A percentile compares a stretch with the other conserved stretches of the same genome.
Conservation (phyloP, 192 early-diverging fungal species). For the Gaertneriomyces semiglobifer region DNA sequence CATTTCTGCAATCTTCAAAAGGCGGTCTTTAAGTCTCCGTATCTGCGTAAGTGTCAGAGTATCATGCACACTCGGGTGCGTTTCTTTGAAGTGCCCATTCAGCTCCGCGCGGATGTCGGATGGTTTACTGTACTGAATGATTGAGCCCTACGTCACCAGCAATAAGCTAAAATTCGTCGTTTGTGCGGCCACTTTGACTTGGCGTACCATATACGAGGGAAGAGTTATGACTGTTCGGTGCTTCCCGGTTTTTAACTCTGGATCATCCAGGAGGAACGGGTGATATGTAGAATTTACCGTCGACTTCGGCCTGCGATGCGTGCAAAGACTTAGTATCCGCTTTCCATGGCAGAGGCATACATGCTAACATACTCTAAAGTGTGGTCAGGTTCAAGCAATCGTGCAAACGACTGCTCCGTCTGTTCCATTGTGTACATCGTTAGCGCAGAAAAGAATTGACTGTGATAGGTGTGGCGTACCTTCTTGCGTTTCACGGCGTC, state of each 20-base stretch:
- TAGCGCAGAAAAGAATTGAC: background rate
- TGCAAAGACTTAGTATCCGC: background rate
- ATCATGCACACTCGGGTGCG: slow-evolving; percentile 76
- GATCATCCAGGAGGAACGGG: slow-evolving; percentile 83
- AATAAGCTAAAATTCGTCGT: background rate
- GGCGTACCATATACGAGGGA: slow-evolving; percentile 70
- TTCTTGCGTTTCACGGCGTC: slow-evolving; percentile 37
- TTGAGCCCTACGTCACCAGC: slow-evolving; percentile 59
- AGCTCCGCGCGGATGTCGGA: slow-evolving; percentile 84
- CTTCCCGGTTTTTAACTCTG: slow-evolving; percentile 75
- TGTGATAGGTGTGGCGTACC: slow-evolving; percentile 5
- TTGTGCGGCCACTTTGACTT: too few relatives aligned
- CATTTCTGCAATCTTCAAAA: slow-evolving; percentile 56
- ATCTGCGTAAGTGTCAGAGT: slow-evolving; percentile 86
- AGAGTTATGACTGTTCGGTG: slow-evolving; percentile 75
- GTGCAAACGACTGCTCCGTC: slow-evolving; percentile 24
- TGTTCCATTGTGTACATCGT: background rate
- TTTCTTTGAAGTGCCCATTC: slow-evolving; percentile 77
- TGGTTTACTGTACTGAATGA: slow-evolving; percentile 75
- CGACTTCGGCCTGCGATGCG: slow-evolving; percentile 22
- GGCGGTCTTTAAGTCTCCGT: slow-evolving; percentile 68
- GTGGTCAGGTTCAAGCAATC: slow-evolving; percentile 15
- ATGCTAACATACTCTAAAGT: slow-evolving; percentile 15
- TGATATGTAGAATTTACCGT: slow-evolving; percentile 58
- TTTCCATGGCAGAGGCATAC: background rate